phyloP scores from a whole-genome alignment of 2,329 filamentous ascomycete species.

The Scedosporium boydii region DNA sequence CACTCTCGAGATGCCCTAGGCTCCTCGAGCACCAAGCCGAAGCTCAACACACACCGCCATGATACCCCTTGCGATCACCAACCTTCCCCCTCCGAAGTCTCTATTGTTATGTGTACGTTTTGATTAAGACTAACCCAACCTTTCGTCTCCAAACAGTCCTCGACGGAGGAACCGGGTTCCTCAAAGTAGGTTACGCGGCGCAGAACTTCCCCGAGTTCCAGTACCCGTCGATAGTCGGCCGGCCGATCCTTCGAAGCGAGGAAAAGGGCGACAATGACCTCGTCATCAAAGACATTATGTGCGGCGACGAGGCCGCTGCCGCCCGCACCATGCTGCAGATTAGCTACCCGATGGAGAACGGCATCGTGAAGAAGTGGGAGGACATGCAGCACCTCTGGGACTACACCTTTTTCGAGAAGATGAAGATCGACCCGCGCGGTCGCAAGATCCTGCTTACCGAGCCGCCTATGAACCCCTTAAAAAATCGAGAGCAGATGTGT shows the following conservation, averaged over 20 bases:
- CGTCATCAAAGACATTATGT: slow-evolving; percentile 97
- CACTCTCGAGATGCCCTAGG: slow-evolving; percentile 9
- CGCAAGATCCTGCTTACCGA: slow-evolving; percentile 97
- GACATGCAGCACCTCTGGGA: slow-evolving; percentile 99
- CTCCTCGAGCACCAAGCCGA: slow-evolving; percentile 8
- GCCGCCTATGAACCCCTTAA: slow-evolving; percentile 94
- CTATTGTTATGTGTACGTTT: background rate
- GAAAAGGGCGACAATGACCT: slow-evolving; percentile 56
- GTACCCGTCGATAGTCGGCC: slow-evolving; percentile 95
- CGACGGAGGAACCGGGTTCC: slow-evolving; percentile 98
- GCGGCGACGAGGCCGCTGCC: slow-evolving; percentile 92
- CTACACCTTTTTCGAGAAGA: slow-evolving; percentile 96
- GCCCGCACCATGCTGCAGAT: slow-evolving; percentile 97
- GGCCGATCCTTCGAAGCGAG: slow-evolving; percentile 93
- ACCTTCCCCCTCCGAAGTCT: slow-evolving; percentile 7
- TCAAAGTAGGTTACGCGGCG: slow-evolving; percentile 98
- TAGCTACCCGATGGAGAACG: slow-evolving; percentile 99
- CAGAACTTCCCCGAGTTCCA: slow-evolving; percentile 99
- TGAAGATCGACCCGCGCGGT: slow-evolving; percentile 80
- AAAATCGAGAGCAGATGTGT: slow-evolving; percentile 95
- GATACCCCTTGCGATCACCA: background rate
- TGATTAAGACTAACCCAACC: too few species aligned
- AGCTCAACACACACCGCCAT: background rate
- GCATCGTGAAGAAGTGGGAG: slow-evolving; percentile 98
- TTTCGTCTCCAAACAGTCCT: slow-evolving; percentile 54